phyloP scores from a whole-genome alignment of 1,284 basidiomycete genomes.

The Sporisorium graminicola region DNA sequence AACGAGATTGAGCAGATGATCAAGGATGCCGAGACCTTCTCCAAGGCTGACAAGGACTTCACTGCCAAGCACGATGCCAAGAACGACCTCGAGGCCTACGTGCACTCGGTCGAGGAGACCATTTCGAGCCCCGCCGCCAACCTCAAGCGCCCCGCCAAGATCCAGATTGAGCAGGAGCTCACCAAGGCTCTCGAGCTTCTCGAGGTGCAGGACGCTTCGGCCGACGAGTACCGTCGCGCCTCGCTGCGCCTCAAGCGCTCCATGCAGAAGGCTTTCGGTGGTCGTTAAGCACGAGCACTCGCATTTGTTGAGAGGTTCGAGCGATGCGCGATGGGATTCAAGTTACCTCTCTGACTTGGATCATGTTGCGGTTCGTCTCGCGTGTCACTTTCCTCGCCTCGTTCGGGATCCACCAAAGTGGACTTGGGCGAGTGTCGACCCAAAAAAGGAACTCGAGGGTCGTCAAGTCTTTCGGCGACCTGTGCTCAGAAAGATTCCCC shows the following conservation, averaged over 20 bases:
- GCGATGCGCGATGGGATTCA: too few relatives aligned
- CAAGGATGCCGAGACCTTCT: conserved; percentile 70
- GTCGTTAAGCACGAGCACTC: conserved; percentile 47
- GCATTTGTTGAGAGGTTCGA: conserved; percentile 5
- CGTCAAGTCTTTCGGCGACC: conserved; percentile 19
- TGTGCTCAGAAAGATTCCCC: conserved; percentile 44
- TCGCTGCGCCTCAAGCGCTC: conserved; percentile 68
- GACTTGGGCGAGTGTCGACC: not conserved
- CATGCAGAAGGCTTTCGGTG: conserved; percentile 68
- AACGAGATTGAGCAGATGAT: conserved; percentile 70
- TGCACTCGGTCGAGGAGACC: conserved; percentile 68
- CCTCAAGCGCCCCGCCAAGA: conserved; percentile 68
- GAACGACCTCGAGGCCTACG: conserved; percentile 69
- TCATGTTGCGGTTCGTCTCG: not conserved
- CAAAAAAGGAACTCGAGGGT: conserved; percentile 45
- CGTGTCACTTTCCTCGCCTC: conserved; percentile 14
- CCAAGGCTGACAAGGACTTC: conserved; percentile 70
- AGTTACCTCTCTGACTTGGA: not conserved
- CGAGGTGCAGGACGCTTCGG: conserved; percentile 66
- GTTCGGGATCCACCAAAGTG: not conserved
- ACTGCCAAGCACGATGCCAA: conserved; percentile 69
- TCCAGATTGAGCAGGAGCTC: conserved; percentile 69
- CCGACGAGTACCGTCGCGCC: conserved; percentile 68
- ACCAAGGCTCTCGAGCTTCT: conserved; percentile 70
- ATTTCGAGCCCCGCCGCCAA: conserved; percentile 67